Base-by-base conservation (phyloP, 208 protist species). In the Trypanosoma avium region DNA sequence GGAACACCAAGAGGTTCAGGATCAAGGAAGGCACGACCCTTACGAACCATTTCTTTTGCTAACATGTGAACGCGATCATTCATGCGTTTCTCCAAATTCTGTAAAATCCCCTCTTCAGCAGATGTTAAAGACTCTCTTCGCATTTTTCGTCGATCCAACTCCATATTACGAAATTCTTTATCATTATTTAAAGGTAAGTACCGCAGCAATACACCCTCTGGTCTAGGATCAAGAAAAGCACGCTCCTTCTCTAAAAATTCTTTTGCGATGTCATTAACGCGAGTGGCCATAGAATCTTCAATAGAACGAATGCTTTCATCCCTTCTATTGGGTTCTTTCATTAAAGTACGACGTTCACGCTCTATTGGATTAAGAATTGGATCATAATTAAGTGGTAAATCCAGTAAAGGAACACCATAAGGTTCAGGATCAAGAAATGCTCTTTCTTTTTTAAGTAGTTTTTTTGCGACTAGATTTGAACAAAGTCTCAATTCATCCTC, bases 371-470 rank as follows among this genome's bases (percentile, higher is more conserved):
- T 88, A 17, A 95, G 66, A 13, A 63, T n/a, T n/a, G 24, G 27
- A 29, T 95, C 82, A 54, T 70, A 26, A 64, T 95, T 92, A 26
- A 95, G 75, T 24, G 84, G 86, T 17, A 95, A 77, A 42, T 93
- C 83, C 45, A 80, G 79, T 4, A 95, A 73, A 26, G 81, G 82
- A 42, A 95, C 79, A 38, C 90, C 86, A 10, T 89, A 62, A 9
- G 90, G 90, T 70, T 92, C 86, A n/a, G 73, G 83, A 24, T 95
- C 90, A 30, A 95, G 73, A 49, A 91, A 91, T 24, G 78, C 77
- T 46, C 85, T 83, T 69, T 94, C 88, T 67, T 85, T 86, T 42
- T 74, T 77, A 22, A 90, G 76, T 45, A 90, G 33, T 22, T 84
- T 73, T 15, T 57, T 68, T 21, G 88, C 88, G 10, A 93, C 57